Evolutionary conservation across 164 flowering plant species (phyloP).

Genomic region (grape (Vitis vinifera)): DNA sequence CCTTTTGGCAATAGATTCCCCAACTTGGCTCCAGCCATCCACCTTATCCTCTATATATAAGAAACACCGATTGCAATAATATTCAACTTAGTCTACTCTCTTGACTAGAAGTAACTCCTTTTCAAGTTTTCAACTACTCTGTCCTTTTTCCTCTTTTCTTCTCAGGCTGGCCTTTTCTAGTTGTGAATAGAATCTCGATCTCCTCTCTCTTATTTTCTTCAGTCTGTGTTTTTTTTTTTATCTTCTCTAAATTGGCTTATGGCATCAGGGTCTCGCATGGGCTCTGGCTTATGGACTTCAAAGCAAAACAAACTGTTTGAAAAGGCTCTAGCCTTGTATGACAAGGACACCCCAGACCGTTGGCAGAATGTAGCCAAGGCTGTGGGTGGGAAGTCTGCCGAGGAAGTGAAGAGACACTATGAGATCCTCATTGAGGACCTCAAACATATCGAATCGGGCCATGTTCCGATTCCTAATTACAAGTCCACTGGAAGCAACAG

Average conservation of each 20-base stretch:
- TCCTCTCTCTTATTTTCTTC: too few relatives aligned
- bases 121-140: neutral
- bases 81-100: neutral
- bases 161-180: neutral
- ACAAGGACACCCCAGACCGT: slow-evolving; percentile 46
- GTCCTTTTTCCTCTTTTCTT: neutral
- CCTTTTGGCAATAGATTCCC: slow-evolving; percentile 20
- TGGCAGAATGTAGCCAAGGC: slow-evolving; percentile 46
- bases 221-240: neutral
- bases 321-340: slow-evolving; percentile 40
- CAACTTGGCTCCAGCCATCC: slow-evolving; percentile 12
- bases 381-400: slow-evolving; percentile 40
- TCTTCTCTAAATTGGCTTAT: slow-evolving; percentile 1
- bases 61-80: neutral
- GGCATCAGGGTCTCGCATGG: slow-evolving; percentile 31
- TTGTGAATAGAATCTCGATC: too few relatives aligned
- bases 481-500: slow-evolving; percentile 4
- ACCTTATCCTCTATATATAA: slow-evolving; percentile 10
- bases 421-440: slow-evolving; percentile 39
- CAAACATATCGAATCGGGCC: slow-evolving; percentile 38
- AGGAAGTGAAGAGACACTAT: slow-evolving; percentile 45
- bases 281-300: slow-evolving; percentile 34
- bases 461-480: slow-evolving; percentile 34
- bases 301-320: slow-evolving; percentile 45
- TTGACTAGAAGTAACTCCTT: neutral